Conservation (phyloP, 1,284 basidiomycete genomes). For the Trichosporon sp. region DNA sequence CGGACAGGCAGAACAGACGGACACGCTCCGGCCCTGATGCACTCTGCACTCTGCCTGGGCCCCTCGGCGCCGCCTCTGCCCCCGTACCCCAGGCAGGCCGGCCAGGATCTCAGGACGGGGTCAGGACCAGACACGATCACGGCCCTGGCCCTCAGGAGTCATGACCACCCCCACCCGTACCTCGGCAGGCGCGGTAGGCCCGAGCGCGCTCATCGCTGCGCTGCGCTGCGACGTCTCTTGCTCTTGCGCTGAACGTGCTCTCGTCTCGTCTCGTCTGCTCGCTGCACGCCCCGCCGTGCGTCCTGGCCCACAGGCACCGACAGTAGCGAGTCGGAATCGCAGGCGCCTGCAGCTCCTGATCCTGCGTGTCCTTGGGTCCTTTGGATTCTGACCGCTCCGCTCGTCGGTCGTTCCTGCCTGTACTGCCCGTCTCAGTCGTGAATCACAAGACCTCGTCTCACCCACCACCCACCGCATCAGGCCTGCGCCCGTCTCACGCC, state of each 20-base stretch:
- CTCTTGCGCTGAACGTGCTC: neutral
- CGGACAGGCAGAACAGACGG: neutral
- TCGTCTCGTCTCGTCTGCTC: no score
- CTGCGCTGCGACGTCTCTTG: no score
- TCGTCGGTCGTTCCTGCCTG: neutral
- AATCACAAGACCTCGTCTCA: neutral
- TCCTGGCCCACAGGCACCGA: neutral
- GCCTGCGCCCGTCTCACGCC: neutral
- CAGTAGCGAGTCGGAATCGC: neutral
- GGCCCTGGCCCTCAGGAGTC: neutral
- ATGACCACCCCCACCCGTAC: neutral
- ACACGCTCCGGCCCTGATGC: neutral
- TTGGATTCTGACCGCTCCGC: neutral
- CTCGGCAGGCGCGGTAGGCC: neutral
- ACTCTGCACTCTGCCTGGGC: neutral
- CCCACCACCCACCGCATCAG: neutral
- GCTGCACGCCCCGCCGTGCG: no score
- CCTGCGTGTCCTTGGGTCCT: neutral
- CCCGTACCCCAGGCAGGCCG: neutral
- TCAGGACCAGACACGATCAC: neutral
- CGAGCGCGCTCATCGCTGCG: neutral
- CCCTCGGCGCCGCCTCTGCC: neutral
- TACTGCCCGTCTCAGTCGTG: neutral
- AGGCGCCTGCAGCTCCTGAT: neutral
- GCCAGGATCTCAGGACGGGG: neutral